Evolutionary conservation across 805 yeast species (phyloP).

Genomic region (Tetrapisispora arboricola): DNA sequence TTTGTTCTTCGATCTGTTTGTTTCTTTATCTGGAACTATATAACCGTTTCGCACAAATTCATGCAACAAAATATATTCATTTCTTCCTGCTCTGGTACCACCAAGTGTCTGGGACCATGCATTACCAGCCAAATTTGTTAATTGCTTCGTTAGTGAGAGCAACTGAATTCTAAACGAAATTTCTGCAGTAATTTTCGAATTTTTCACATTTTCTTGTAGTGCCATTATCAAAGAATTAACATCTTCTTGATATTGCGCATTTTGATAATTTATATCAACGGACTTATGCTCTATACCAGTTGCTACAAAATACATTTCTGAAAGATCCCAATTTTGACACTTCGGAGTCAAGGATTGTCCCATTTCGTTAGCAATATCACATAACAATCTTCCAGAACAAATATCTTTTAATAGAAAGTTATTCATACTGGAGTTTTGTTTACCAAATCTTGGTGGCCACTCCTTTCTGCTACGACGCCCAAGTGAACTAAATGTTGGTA

Average conservation of each 20-base stretch:
- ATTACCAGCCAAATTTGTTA: constrained; percentile 91
- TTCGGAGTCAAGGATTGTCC: constrained; percentile 86
- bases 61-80: constrained; percentile 84
- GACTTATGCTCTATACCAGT: constrained; percentile 54
- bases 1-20: constrained; percentile 30
- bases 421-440: constrained; percentile 39
- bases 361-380: constrained; percentile 91
- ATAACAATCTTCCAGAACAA: constrained; percentile 73
- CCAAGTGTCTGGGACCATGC: constrained; percentile 93
- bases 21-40: constrained; percentile 81
- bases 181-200: constrained; percentile 63
- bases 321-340: constrained; percentile 89
- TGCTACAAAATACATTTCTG: constrained; percentile 81
- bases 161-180: constrained; percentile 78
- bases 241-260: constrained; percentile 55
- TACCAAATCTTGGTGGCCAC: constrained; percentile 70
- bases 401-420: constrained; percentile 55
- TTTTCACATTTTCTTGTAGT: constrained; percentile 53
- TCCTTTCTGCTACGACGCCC: constrained; percentile 71
- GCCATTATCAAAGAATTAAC: constrained; percentile 59
- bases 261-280: constrained; percentile 64
- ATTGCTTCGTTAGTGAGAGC: constrained; percentile 77
- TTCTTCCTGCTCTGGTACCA: constrained; percentile 94
- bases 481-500: constrained; percentile 67
- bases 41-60: constrained; percentile 74